Conservation (phyloP, 2,329 filamentous ascomycete genomes). For the Aspergillus sp. region DNA sequence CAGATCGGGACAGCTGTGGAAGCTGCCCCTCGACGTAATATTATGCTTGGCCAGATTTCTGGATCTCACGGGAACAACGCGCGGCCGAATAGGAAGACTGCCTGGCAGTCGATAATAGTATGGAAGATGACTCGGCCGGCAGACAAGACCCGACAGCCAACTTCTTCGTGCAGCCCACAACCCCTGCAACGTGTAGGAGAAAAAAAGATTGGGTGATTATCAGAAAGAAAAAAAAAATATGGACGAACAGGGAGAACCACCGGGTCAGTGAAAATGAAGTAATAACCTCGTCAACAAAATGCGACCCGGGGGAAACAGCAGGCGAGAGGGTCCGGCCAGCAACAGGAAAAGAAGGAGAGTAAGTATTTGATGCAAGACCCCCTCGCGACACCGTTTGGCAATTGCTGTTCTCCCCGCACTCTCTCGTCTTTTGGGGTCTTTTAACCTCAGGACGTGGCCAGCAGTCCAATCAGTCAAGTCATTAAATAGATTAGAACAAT, state of each 20-base stretch:
- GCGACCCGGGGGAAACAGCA: background rate
- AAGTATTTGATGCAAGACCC: constrained; percentile 1
- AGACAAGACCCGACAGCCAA: background rate
- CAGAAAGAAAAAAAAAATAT: too few species aligned
- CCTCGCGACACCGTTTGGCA: constrained; percentile 9
- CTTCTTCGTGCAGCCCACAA: background rate
- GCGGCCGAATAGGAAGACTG: constrained; percentile 6
- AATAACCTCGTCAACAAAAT: background rate
- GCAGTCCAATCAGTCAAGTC: background rate
- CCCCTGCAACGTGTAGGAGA: background rate
- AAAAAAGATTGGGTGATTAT: too few species aligned
- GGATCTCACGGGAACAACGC: constrained; percentile 27
- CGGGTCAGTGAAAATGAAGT: background rate
- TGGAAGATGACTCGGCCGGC: background rate
- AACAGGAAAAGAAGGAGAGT: constrained; percentile 3
- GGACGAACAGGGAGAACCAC: background rate
- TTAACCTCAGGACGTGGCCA: constrained; percentile 1
- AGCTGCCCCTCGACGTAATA: constrained; percentile 42
- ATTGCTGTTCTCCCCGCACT: constrained; percentile 9
- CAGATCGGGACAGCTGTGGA: constrained; percentile 47
- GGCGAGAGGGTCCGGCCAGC: background rate
- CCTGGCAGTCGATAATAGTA: background rate
- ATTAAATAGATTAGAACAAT: background rate
- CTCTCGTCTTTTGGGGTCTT: background rate
- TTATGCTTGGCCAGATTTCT: constrained; percentile 45